Percentiles rank a stretch among this genome's conserved stretches.
phyloP scores from a whole-genome alignment of 257 asterid genomes.

The Primulina eburnea region DNA sequence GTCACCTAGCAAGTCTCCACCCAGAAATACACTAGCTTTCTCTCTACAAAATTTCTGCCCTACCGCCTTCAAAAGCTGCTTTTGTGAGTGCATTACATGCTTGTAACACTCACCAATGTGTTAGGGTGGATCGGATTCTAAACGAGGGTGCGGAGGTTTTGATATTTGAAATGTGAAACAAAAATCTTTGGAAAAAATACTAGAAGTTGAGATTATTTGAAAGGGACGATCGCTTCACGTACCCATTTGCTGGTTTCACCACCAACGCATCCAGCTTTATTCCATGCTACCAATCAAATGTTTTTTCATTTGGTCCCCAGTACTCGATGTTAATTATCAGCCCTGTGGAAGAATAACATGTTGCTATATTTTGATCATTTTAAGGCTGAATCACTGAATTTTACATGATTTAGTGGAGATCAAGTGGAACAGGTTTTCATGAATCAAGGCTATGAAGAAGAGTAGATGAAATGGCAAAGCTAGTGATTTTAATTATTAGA shows the following conservation, averaged over 20 bases:
- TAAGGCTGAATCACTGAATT: background rate
- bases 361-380: background rate
- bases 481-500: background rate
- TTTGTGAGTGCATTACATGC: no score
- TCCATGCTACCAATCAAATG: background rate
- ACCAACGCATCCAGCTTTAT: background rate
- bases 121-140: no score
- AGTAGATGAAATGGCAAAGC: conserved; percentile 2
- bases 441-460: background rate
- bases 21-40: background rate
- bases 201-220: background rate
- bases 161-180: background rate
- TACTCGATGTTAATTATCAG: background rate
- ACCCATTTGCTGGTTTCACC: background rate
- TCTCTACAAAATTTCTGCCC: background rate
- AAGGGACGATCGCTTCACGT: background rate
- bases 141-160: background rate
- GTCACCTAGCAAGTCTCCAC: no score
- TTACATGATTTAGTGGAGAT: background rate
- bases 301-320: background rate
- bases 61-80: background rate
- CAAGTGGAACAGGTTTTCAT: background rate
- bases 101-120: no score
- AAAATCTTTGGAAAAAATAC: background rate
- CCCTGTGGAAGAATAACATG: background rate